These are phyloP conservation scores for Rhododendron williamsianum DNA, from an alignment of 148 eudicot genomes.

Conservation along the genomic window DNA sequence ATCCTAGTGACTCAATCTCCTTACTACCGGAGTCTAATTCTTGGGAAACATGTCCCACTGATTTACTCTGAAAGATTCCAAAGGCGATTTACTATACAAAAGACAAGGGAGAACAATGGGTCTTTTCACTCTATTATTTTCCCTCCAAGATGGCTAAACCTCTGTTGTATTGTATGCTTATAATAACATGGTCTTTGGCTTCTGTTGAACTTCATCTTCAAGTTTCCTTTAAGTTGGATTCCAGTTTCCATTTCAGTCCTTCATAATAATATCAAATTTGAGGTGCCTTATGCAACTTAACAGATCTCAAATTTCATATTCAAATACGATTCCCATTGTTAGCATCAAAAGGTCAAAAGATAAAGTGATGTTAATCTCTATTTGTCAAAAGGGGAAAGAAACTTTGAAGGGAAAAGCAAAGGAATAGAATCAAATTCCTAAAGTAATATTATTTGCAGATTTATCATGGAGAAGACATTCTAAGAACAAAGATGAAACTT, in stretches of 20 bases:
- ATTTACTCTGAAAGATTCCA: background rate
- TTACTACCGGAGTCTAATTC: background rate
- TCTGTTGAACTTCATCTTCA: constrained; percentile 9
- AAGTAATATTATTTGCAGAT: background rate
- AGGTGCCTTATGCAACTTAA: constrained; percentile 4
- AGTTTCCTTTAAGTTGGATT: background rate
- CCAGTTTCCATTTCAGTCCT: constrained; percentile 6
- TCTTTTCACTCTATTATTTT: background rate
- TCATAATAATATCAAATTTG: background rate
- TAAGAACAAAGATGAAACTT: constrained; percentile 4
- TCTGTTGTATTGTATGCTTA: background rate
- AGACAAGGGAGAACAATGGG: background rate
- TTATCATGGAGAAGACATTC: background rate
- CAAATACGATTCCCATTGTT: constrained; percentile 9
- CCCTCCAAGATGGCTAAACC: background rate
- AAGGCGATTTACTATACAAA: background rate
- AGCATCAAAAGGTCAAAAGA: background rate
- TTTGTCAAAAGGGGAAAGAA: constrained; percentile 5
- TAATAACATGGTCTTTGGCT: background rate
- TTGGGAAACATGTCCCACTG: background rate
- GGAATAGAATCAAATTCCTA: constrained; percentile 14
- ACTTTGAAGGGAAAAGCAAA: background rate
- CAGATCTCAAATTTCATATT: background rate
- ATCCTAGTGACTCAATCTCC: background rate
- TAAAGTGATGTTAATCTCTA: background rate